Evolutionary conservation across 2,329 filamentous ascomycete species (phyloP), one percentile per base, ranked within the genome.

Genomic region (Neopestalotiopsis rosae): DNA sequence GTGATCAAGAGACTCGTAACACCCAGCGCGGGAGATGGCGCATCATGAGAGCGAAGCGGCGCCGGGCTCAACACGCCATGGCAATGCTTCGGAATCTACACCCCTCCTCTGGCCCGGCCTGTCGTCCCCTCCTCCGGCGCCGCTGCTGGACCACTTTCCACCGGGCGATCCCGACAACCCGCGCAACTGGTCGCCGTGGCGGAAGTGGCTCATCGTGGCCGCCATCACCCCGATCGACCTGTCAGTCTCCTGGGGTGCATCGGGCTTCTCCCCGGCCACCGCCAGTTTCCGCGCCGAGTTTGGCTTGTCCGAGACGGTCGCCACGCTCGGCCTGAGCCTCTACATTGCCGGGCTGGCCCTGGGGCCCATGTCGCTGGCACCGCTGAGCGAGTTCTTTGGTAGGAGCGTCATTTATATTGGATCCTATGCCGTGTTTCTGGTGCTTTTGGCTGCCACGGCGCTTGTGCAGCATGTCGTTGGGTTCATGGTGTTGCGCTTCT

Each of bases 341-440:
- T 86, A 85, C 68, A 78, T 86, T 9, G 75, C 85, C 12, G 84
- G 83, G 0, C 73, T 86, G 5, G 83, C 83, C 0, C 80, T 82
- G 72, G 74, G 77, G 1, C 74, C 77, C 1, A 78, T 79, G 75
- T 74, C 73, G 4, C 69, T 77, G 24, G 80, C 79, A 6, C 79
- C 79, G 1, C 69, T 81, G 28, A 75, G 72, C n/a, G 76, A 81
- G 72, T 82, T 83, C 71, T 84, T 79, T 70, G 83, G 83, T 10
- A 71, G 83, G 49, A 76, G 79, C 34, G 81, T 81, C 2, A 78
- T 85, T 1, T 85, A 85, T 66, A 76, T 84, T 12, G 72, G 75
- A 42, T 81, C 83, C 0, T 85, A 83, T 64, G 81, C 76, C 17
- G 75, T 82, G 0, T 84, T 82, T 68, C 71, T 86, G 1, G 70